Evolutionary conservation across 441 rosid species (phyloP).

Genomic region (Francoa sonchifolia): DNA sequence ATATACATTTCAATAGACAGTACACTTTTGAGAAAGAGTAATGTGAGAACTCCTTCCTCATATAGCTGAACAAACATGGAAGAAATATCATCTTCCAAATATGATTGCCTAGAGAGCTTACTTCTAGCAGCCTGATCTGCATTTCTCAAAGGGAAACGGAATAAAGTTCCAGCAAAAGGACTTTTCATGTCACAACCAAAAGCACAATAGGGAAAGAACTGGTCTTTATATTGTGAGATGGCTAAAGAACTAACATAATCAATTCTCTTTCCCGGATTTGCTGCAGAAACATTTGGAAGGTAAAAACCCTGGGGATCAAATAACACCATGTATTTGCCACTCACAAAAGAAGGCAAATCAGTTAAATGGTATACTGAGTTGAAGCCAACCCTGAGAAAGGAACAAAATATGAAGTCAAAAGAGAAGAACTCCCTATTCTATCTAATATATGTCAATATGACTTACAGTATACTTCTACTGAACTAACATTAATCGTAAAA

Average conservation of each 20-base stretch:
- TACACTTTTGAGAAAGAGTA: constrained; percentile 79
- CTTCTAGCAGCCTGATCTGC: constrained; percentile 62
- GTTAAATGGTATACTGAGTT: constrained; percentile 95
- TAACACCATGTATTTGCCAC: constrained; percentile 73
- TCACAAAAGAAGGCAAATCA: constrained; percentile 93
- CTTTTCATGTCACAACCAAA: constrained; percentile 87
- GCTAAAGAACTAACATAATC: constrained; percentile 75
- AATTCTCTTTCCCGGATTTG: constrained; percentile 94
- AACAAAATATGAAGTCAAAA: constrained; percentile 1
- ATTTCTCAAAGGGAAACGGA: constrained; percentile 89
- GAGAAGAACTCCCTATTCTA: no score
- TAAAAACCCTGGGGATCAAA: constrained; percentile 91
- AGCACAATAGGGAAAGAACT: constrained; percentile 72
- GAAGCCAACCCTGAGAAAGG: constrained; percentile 69
- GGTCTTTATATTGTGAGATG: constrained; percentile 50
- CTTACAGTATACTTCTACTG: no score
- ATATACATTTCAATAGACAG: constrained; percentile 67
- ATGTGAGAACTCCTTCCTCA: constrained; percentile 67
- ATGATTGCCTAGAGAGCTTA: constrained; percentile 89
- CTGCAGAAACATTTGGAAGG: constrained; percentile 75
- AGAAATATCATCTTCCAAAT: constrained; percentile 46
- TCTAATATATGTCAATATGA: no score
- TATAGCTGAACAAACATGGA: constrained; percentile 72
- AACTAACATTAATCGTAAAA: no score
- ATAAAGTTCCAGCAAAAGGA: constrained; percentile 65